A percentile compares a stretch with the other conserved stretches of the same genome.
Evolutionary conservation across 2,329 filamentous ascomycete genomes (phyloP).

Genomic region (Apiospora kogelbergensis): DNA sequence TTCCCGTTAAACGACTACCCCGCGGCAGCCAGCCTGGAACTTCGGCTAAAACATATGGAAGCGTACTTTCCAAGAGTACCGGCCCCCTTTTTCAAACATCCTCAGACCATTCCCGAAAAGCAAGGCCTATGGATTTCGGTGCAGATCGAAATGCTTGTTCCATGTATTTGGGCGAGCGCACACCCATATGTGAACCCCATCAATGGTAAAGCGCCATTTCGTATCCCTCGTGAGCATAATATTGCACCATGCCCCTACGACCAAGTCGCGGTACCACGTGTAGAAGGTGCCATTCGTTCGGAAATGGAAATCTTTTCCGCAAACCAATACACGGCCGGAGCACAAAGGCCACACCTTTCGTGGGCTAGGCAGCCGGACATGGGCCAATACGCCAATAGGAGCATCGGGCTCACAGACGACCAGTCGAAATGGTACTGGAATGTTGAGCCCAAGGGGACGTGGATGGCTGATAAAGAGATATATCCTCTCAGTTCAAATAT

Average conservation of each 20-base stretch:
- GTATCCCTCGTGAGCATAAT: background rate
- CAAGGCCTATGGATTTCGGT: background rate
- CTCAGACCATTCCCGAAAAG: background rate
- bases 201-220: background rate
- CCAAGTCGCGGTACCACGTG: too few relatives aligned
- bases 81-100: background rate
- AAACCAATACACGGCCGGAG: too few relatives aligned
- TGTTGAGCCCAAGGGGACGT: background rate
- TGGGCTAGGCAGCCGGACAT: background rate
- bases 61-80: background rate
- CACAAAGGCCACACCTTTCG: background rate
- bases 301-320: too few relatives aligned
- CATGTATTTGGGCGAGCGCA: background rate
- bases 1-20: background rate
- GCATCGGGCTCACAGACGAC: background rate
- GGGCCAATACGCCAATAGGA: background rate
- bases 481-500: too few relatives aligned
- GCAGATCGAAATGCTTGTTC: background rate
- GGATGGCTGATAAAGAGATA: too few relatives aligned
- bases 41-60: background rate
- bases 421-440: background rate
- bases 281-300: too few relatives aligned
- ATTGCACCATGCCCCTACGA: too few relatives aligned
- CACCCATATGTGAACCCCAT: rapidly evolving
- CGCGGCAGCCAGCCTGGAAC: background rate